Conservation (phyloP, 371 early-diverging fungal species). For the Mortierella sp. region DNA sequence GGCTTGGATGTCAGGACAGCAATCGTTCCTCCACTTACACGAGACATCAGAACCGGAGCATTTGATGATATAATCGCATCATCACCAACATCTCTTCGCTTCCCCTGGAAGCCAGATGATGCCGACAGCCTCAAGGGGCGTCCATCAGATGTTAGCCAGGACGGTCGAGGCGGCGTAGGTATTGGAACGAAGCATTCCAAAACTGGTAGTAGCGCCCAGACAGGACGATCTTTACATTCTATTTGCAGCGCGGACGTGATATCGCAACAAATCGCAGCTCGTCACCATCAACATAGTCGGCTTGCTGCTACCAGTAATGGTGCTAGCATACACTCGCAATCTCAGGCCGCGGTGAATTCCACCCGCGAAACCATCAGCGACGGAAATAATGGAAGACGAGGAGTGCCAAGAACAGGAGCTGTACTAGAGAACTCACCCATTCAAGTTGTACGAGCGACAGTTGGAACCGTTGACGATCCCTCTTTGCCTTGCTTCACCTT, state of each 20-base stretch:
- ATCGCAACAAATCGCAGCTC: slow-evolving; percentile 44
- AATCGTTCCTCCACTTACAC: background rate
- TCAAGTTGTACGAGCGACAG: slow-evolving; percentile 76
- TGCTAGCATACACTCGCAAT: slow-evolving; percentile 30
- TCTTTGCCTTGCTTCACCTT: slow-evolving; percentile 71
- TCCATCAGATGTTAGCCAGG: slow-evolving; percentile 23
- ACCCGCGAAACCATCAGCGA: slow-evolving; percentile 13
- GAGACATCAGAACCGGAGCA: background rate
- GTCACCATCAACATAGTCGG: slow-evolving; percentile 40
- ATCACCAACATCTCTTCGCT: background rate
- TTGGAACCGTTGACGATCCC: slow-evolving; percentile 70
- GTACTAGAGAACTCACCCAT: slow-evolving; percentile 75
- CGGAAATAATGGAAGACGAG: background rate
- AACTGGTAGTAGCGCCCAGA: background rate
- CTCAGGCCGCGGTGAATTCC: slow-evolving; percentile 5
- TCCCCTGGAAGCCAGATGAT: slow-evolving; percentile 17
- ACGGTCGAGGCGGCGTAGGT: background rate
- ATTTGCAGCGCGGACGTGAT: slow-evolving; percentile 42
- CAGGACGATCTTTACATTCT: slow-evolving; percentile 38
- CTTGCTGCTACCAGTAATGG: slow-evolving; percentile 26
- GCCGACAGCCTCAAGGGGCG: slow-evolving; percentile 16
- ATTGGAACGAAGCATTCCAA: background rate
- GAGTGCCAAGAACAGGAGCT: background rate
- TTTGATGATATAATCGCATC: slow-evolving; percentile 29
- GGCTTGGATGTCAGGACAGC: background rate